Evolutionary conservation across 345 rosid genomes (phyloP), one percentile per base, ranked within the genome.

Genomic region (Dipteronia sinensis): DNA sequence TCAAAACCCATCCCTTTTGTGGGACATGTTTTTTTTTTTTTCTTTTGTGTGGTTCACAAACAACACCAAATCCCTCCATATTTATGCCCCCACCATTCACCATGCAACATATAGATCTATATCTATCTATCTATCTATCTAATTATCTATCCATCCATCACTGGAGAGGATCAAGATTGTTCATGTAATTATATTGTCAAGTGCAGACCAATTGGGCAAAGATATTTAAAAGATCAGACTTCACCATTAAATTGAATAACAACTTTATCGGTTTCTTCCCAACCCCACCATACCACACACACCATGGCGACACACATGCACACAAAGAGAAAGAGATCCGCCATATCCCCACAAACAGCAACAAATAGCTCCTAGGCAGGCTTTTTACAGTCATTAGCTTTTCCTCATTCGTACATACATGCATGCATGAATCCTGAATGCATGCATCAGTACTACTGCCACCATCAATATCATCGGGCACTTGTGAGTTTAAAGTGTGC

Each of bases 321-420:
- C 7, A 70, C 25, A 61, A 58, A 76, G 69, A 71, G 23, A 59
- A 10, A 77, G 72, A 49, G 81, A 76, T 65, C 70, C 79, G 66
- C 74, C 68, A 78, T 69, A 78, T 73, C 79, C 85, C 75, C 81
- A 64, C 72, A 81, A 76, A 72, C 85, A 83, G 75, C 78, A 86
- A 77, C 80, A 83, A 81, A 82, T 44, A 82, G 89, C 76, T 81
- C 82, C 66, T 68, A 46, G 59, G 59, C 86, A 83, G 85, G 83
- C 86, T 86, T 83, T 85, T 81, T 59, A 65, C 88, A 83, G 82
- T 44, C 67, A 68, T 62, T 61, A 61, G 82, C 85, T 81, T 75
- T 81, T 79, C 83, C 79, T 69, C 53, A 62, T 75, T 75, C 82
- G 77, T 79, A 78, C 87, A 72, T 65, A 19, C 34, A 55, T 59